Percentiles rank a stretch among this genome's conserved stretches.
Evolutionary conservation across 2,329 filamentous ascomycete species (phyloP).

Genomic region (Pseudocercospora musae): DNA sequence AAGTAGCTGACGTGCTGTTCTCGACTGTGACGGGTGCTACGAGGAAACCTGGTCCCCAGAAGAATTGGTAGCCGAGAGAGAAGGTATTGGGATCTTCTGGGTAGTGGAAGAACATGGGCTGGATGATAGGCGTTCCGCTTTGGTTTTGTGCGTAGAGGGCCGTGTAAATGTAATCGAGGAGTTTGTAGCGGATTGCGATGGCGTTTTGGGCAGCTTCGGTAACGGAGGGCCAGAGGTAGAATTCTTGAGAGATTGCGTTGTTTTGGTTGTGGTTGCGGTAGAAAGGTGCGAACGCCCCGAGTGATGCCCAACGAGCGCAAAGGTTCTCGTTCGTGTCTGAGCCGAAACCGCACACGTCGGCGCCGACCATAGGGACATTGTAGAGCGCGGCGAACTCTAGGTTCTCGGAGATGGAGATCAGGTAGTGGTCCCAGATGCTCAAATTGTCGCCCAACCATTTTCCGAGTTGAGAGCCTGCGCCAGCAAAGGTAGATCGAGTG

Average conservation of each 20-base stretch:
- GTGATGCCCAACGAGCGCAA: conserved; percentile 71
- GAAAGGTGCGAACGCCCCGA: conserved; percentile 72
- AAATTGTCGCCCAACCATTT: conserved; percentile 61
- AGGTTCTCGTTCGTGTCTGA: conserved; percentile 64
- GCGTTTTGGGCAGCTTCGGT: conserved; percentile 63
- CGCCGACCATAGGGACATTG: conserved; percentile 48
- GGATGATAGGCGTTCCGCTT: conserved; percentile 63
- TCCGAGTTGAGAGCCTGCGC: conserved; percentile 59
- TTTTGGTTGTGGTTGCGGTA: conserved; percentile 69
- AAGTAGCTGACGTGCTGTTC: conserved; percentile 50
- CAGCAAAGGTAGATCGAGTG: conserved; percentile 72
- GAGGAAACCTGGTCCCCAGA: conserved; percentile 56
- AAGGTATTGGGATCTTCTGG: conserved; percentile 55
- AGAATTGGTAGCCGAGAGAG: conserved; percentile 55
- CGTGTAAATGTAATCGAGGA: conserved; percentile 80
- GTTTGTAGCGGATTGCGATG: conserved; percentile 68
- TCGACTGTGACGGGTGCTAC: conserved; percentile 56
- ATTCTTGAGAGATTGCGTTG: conserved; percentile 60
- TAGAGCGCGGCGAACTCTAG: conserved; percentile 48
- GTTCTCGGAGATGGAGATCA: conserved; percentile 42
- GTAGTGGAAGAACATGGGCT: conserved; percentile 71
- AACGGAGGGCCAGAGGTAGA: conserved; percentile 66
- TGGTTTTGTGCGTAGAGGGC: conserved; percentile 59
- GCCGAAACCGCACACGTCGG: conserved; percentile 74
- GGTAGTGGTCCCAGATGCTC: conserved; percentile 45